Conservation (phyloP, 768 basidiomycete species). For the Boletus rubropictus region DNA sequence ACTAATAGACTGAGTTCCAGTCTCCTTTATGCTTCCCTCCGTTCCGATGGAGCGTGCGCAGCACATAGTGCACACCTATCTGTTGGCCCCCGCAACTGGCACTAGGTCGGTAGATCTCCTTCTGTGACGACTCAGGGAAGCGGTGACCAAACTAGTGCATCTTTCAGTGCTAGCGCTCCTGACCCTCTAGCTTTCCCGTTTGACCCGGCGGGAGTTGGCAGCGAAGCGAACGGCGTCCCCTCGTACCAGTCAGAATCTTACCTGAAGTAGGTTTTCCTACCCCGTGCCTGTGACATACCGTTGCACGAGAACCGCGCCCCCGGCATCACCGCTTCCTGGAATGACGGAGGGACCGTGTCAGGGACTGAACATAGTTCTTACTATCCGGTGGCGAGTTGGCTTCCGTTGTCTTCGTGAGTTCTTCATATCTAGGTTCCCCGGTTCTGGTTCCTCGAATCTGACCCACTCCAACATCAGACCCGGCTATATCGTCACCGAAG, state of each 20-base stretch:
- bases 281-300: conserved; percentile 5
- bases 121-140: conserved; percentile 1
- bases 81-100: background rate
- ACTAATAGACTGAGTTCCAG: background rate
- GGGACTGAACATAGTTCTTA: conserved; percentile 5
- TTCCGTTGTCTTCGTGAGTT: conserved; percentile 11
- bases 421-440: conserved; percentile 12
- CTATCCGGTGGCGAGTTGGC: conserved; percentile 12
- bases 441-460: background rate
- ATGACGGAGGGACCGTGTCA: conserved; percentile 4
- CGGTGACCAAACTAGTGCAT: background rate
- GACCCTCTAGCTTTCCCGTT: background rate
- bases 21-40: background rate
- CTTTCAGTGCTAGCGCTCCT: conserved; percentile 1
- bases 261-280: background rate
- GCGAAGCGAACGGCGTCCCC: conserved; percentile 5
- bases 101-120: conserved; percentile 1
- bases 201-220: conserved; percentile 2
- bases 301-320: conserved; percentile 9
- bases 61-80: background rate
- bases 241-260: conserved; percentile 6
- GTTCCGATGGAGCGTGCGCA: background rate
- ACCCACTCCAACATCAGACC: background rate
- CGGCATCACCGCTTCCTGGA: conserved; percentile 8
- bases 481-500: conserved; percentile 1